Conservation (phyloP, 768 basidiomycete genomes). For the Phanerodontia chrysosporium region DNA sequence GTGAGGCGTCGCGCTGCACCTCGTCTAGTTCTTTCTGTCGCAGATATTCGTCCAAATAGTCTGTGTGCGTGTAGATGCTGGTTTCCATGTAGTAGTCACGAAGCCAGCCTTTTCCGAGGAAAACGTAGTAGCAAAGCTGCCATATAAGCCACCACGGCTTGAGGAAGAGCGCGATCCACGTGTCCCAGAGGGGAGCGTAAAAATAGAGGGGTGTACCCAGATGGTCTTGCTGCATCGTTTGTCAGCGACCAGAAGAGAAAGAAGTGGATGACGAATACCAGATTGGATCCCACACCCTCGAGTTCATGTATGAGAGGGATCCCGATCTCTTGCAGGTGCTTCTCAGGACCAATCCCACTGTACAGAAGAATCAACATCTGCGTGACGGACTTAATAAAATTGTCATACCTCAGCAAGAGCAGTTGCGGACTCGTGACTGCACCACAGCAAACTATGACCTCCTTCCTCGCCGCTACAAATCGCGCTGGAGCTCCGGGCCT, state of each 20-base stretch:
- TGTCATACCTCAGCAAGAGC: conserved; percentile 4
- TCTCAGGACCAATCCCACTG: conserved; percentile 1
- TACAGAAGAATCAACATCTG: neutral
- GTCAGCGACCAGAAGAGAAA: neutral
- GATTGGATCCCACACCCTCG: neutral
- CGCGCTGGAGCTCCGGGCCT: neutral
- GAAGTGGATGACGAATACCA: neutral
- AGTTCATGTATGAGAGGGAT: neutral
- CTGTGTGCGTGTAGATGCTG: neutral
- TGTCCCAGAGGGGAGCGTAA: neutral
- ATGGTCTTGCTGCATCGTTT: conserved; percentile 4
- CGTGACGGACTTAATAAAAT: too few species aligned
- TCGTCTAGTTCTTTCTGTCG: neutral
- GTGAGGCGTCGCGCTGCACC: neutral
- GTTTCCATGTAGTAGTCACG: neutral
- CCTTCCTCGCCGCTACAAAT: neutral
- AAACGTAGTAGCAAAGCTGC: neutral
- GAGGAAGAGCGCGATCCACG: neutral
- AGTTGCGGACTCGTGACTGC: neutral
- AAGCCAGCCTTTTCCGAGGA: neutral
- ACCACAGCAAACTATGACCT: neutral
- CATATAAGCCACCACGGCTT: neutral
- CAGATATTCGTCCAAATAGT: neutral
- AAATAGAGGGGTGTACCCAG: neutral
- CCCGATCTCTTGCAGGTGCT: neutral